phyloP scores from a whole-genome alignment of 2,329 filamentous ascomycete genomes.

The Penicillium hordei region DNA sequence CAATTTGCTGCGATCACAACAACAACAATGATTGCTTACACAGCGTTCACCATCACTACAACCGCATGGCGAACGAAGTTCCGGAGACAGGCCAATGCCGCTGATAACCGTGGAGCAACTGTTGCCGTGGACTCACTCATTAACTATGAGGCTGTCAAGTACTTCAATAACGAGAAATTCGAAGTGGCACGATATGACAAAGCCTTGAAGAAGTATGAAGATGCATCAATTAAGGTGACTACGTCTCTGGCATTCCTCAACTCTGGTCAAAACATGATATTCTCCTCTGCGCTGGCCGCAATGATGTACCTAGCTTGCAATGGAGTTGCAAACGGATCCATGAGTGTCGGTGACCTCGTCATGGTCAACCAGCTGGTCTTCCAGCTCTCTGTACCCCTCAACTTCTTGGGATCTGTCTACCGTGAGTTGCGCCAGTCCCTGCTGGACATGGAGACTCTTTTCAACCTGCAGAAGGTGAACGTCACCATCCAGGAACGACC shows the following conservation, averaged over 20 bases:
- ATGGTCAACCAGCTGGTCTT: constrained; percentile 99
- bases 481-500: constrained; percentile 77
- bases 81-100: constrained; percentile 88
- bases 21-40: constrained; percentile 88
- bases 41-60: constrained; percentile 94
- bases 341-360: constrained; percentile 94
- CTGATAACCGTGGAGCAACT: constrained; percentile 92
- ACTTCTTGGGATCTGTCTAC: constrained; percentile 98
- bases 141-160: constrained; percentile 99
- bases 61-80: constrained; percentile 98
- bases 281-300: constrained; percentile 84
- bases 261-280: constrained; percentile 94
- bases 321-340: constrained; percentile 74
- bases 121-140: constrained; percentile 95
- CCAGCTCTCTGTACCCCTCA: constrained; percentile 92
- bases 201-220: constrained; percentile 82
- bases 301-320: constrained; percentile 99
- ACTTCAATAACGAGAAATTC: constrained; percentile 98
- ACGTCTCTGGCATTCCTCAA: constrained; percentile 93
- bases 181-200: constrained; percentile 89
- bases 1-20: constrained; percentile 90
- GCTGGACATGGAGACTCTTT: constrained; percentile 97
- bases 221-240: constrained; percentile 92
- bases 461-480: constrained; percentile 96
- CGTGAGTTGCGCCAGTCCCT: constrained; percentile 91